Base-by-base conservation (phyloP, 73 alveolate genomes). In the Uronychia setigera region DNA sequence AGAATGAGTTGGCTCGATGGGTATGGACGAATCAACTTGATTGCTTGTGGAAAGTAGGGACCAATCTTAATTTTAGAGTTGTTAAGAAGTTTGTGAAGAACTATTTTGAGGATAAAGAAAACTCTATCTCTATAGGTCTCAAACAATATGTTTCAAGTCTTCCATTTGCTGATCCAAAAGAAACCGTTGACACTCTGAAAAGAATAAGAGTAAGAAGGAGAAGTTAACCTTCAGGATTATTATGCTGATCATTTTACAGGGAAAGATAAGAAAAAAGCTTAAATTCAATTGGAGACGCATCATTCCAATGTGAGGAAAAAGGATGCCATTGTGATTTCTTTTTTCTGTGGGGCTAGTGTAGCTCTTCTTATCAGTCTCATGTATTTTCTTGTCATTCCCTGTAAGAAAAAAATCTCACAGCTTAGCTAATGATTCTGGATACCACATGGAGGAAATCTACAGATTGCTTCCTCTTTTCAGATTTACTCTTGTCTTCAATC, bases 1-100 rank as follows among this genome's bases (percentile, higher is more conserved):
- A 83, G 83, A 58, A 76, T 89, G 0, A 90, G 89, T 31, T 93
- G 97, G 97, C 29, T 90, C 28, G 92, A 93, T 85, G 81, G 93
- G 31, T 93, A 80, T 78, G 94, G 90, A n/a, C 74, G 88, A 11
- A 93, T 93, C 76, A 93, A 93, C 79, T n/a, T 29, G 29, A 79
- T 93, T 34, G 97, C 97, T 31, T 74, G 84, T 29, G 35, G 84
- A 86, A 89, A 87, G 93, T 46, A 46, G 19, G 5, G n/a, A n/a
- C 67, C 5, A 19, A 46, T 5, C n/a, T 46, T 46, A 19, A 46
- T 46, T 5, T 5, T 19, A 46, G 67, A 19, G 67, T 46, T 46
- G 67, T 85, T 60, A 86, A 86, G 80, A 94, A 92, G 84, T 89
- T 80, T 78, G 80, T 59, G 46, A 87, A 88, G 80, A 80, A 92